These are phyloP conservation scores for Fallopia convolvulus DNA, from an alignment of 148 eudicot species.

Conservation along the genomic window DNA sequence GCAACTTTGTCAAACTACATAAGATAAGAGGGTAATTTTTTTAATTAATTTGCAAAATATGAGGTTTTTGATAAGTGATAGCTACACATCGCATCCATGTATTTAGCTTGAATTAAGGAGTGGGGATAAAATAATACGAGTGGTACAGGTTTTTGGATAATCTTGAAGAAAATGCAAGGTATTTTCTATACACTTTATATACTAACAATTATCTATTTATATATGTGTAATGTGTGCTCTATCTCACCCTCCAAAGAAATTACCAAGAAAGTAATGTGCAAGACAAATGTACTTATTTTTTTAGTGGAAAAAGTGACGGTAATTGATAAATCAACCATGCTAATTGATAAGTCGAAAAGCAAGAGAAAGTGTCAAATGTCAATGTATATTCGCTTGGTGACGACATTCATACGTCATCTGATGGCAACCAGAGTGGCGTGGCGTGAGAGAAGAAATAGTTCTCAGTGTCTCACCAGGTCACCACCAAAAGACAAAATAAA, in stretches of 20 bases:
- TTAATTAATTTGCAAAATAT: not conserved
- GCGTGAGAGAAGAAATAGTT: slow-evolving; percentile 4
- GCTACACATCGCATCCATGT: not conserved
- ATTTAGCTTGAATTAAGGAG: not conserved
- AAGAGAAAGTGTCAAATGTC: not conserved
- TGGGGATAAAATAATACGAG: not conserved
- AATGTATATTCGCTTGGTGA: not conserved
- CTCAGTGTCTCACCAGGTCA: not conserved
- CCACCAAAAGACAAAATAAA: not conserved
- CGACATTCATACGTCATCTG: not conserved
- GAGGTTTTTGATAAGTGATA: not conserved
- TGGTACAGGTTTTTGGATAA: slow-evolving; percentile 8
- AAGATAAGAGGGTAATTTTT: not conserved
- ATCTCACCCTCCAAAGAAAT: slow-evolving; percentile 1
- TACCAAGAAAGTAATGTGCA: not conserved
- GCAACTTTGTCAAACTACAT: not conserved
- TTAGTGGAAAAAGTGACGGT: not conserved
- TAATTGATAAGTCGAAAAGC: not conserved
- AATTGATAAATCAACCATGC: not conserved
- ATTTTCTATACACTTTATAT: slow-evolving; percentile 4
- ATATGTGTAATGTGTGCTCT: not conserved
- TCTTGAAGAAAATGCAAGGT: slow-evolving; percentile 13
- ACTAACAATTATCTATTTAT: not conserved
- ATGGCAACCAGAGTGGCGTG: not conserved
- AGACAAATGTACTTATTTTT: not conserved